Evolutionary conservation across 108 stramenopile species (phyloP).

Genomic region (Mayamaea pseudoterrestris): DNA sequence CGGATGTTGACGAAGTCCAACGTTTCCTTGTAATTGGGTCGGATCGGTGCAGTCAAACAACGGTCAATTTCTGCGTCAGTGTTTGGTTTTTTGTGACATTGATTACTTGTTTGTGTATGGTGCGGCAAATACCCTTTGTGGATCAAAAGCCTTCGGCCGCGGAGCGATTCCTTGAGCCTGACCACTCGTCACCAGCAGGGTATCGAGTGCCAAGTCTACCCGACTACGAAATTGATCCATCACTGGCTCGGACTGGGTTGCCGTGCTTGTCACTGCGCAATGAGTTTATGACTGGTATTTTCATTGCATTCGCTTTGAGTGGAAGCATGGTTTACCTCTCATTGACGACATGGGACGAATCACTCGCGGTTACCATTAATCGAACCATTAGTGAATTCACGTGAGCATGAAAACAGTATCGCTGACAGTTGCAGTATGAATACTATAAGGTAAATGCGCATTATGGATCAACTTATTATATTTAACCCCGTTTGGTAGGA

Average conservation of each 20-base stretch:
- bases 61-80: constrained; percentile 37
- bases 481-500: constrained; percentile 79
- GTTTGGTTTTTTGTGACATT: constrained; percentile 44
- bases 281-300: no score
- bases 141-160: constrained; percentile 16
- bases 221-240: constrained; percentile 41
- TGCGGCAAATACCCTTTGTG: constrained; percentile 11
- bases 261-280: no score
- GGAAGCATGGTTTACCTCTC: no score
- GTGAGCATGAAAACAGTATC: no score
- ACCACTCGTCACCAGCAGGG: constrained; percentile 43
- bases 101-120: constrained; percentile 28
- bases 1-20: constrained; percentile 45
- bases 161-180: constrained; percentile 40
- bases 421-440: no score
- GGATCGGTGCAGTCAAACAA: constrained; percentile 43
- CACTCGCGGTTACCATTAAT: no score
- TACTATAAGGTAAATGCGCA: no score
- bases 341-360: no score
- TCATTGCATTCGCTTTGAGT: no score
- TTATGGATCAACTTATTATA: no score
- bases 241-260: not conserved
- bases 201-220: constrained; percentile 55
- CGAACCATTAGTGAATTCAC: no score
- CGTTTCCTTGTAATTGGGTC: constrained; percentile 34